Conservation (phyloP, 2,329 filamentous ascomycete species). For the Dothistroma pini region DNA sequence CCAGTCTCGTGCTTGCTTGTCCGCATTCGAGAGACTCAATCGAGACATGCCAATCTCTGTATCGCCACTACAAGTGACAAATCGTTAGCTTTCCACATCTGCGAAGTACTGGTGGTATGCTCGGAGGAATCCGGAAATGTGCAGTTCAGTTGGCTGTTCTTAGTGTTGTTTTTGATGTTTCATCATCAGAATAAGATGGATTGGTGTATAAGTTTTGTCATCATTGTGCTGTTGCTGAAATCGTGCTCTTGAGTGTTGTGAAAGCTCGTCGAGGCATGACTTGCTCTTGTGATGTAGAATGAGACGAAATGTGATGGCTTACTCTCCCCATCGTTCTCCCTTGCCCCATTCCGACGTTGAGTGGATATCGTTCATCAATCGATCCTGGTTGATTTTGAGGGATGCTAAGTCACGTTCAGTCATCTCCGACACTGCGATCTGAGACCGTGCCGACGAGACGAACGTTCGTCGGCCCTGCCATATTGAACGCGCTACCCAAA, state of each 20-base stretch:
- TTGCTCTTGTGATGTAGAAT: not conserved
- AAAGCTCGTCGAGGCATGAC: not conserved
- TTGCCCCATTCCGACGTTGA: conserved; percentile 64
- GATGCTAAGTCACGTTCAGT: conserved; percentile 50
- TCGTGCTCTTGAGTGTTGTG: not conserved
- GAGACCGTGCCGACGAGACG: conserved; percentile 32
- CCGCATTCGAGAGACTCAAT: conserved; percentile 66
- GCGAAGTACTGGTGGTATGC: not conserved
- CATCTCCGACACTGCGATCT: conserved; percentile 46
- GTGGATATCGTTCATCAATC: conserved; percentile 63
- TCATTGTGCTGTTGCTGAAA: conserved; percentile 6
- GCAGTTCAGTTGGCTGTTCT: conserved; percentile 29
- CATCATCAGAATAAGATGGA: conserved; percentile 12
- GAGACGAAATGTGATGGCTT: conserved; percentile 35
- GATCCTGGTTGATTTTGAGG: conserved; percentile 55
- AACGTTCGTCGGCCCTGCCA: conserved; percentile 28
- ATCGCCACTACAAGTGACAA: conserved; percentile 17
- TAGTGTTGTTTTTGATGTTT: conserved; percentile 14
- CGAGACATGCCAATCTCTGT: conserved; percentile 75
- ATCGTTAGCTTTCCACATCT: conserved; percentile 11
- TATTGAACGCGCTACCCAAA: conserved; percentile 2
- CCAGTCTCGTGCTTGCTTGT: conserved; percentile 71
- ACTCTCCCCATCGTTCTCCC: conserved; percentile 65
- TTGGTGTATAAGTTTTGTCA: conserved; percentile 19
- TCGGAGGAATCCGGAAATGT: not conserved